A percentile compares a stretch with the other conserved stretches of the same genome.
These are phyloP conservation scores for Erythrophleum fordii DNA, from an alignment of 306 rosid species.

Conservation along the genomic window DNA sequence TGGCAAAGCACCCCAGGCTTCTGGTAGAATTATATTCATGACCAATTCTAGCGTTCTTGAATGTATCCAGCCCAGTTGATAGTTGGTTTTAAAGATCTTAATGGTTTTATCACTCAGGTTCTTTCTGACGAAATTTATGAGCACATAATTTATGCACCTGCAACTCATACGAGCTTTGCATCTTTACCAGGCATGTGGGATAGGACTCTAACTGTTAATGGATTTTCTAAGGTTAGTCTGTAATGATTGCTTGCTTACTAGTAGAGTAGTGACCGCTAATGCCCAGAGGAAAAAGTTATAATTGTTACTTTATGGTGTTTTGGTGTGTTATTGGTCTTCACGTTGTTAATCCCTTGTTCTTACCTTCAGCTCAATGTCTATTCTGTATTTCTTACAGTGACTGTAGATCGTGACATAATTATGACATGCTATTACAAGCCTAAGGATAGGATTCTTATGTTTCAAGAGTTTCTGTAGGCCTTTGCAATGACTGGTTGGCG, in stretches of 20 bases:
- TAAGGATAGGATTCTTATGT: conserved; percentile 39
- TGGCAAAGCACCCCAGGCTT: conserved; percentile 95
- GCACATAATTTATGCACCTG: conserved; percentile 92
- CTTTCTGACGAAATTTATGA: conserved; percentile 91
- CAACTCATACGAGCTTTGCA: conserved; percentile 95
- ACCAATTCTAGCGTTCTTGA: conserved; percentile 20
- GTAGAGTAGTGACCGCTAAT: not conserved
- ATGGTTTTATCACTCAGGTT: conserved; percentile 60
- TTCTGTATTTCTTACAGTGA: conserved; percentile 11
- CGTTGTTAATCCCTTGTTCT: conserved; percentile 17
- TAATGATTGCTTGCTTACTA: not conserved
- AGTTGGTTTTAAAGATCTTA: conserved; percentile 33
- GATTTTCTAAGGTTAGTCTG: conserved; percentile 85
- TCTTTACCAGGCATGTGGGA: conserved; percentile 98
- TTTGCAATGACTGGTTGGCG: conserved; percentile 99
- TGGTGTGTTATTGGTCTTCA: conserved; percentile 11
- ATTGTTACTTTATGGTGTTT: not conserved
- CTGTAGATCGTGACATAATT: not conserved
- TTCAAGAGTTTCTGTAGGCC: conserved; percentile 57
- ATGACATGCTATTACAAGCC: not conserved
- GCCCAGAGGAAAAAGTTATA: not conserved
- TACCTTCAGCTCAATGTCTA: conserved; percentile 5
- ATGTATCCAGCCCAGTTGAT: not conserved
- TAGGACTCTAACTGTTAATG: conserved; percentile 91
- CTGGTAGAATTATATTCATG: conserved; percentile 61